phyloP scores from a whole-genome alignment of 495 filamentous ascomycete species.

The Lophium mytilinum region DNA sequence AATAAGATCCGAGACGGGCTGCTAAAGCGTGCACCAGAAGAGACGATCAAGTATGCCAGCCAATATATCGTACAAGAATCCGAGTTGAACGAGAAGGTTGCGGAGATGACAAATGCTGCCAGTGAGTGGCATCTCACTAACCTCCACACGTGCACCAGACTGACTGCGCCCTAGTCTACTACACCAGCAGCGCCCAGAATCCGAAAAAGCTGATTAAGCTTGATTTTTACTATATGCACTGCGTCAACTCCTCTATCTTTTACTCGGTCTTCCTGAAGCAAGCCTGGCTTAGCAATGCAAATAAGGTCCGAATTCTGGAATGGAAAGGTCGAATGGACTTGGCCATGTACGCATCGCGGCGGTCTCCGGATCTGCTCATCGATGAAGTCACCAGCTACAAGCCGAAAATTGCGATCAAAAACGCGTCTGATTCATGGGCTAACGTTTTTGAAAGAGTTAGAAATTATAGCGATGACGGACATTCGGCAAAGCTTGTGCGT shows the following conservation, averaged over 20 bases:
- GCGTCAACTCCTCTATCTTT: constrained; percentile 56
- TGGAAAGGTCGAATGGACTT: constrained; percentile 69
- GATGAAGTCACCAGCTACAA: constrained; percentile 49
- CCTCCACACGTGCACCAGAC: not conserved
- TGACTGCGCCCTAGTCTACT: constrained; percentile 40
- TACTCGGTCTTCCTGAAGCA: constrained; percentile 44
- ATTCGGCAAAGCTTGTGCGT: constrained; percentile 63
- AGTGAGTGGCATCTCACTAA: constrained; percentile 33
- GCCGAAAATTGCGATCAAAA: constrained; percentile 30
- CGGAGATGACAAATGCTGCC: constrained; percentile 66
- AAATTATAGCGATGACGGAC: constrained; percentile 63
- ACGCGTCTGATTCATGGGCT: constrained; percentile 38
- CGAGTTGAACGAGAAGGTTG: constrained; percentile 56
- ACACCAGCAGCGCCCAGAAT: constrained; percentile 52
- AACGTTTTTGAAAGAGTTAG: constrained; percentile 49
- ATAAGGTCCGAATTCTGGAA: constrained; percentile 59
- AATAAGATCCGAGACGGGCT: constrained; percentile 64
- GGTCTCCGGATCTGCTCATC: constrained; percentile 44
- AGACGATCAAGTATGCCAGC: constrained; percentile 52
- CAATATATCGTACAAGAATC: constrained; percentile 53
- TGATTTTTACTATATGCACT: constrained; percentile 80
- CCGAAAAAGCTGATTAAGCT: constrained; percentile 57
- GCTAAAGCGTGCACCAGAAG: constrained; percentile 49
- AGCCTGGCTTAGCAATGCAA: constrained; percentile 33
- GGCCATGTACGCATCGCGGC: constrained; percentile 56